Percentiles rank a stretch among this genome's conserved stretches.
Conservation (phyloP, 805 yeast genomes). For the Yarrowia sp. region DNA sequence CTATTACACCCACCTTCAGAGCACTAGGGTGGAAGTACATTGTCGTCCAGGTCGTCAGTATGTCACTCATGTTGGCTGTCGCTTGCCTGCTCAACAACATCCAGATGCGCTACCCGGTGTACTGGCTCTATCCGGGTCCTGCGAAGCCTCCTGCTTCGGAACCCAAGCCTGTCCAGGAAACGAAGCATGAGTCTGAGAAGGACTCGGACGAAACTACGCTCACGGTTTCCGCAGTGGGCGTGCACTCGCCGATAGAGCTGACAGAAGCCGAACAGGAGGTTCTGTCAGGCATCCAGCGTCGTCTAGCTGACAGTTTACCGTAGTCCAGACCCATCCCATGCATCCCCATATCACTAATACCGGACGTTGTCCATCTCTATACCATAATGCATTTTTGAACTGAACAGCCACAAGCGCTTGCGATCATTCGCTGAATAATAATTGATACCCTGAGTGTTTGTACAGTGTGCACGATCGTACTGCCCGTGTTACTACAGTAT, state of each 20-base stretch:
- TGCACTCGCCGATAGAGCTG: background rate
- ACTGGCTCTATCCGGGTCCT: constrained; percentile 54
- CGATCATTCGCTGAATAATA: too few species aligned
- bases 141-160: background rate
- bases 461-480: too few species aligned
- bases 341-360: background rate
- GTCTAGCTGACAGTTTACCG: background rate
- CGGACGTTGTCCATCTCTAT: too few species aligned
- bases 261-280: background rate
- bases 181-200: background rate
- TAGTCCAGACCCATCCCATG: too few species aligned
- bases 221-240: background rate
- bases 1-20: constrained; percentile 47
- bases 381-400: too few species aligned
- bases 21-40: constrained; percentile 65
- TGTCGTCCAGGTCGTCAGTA: constrained; percentile 52
- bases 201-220: background rate
- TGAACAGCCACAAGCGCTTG: too few species aligned
- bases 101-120: constrained; percentile 52
- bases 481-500: too few species aligned
- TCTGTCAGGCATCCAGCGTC: background rate
- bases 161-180: too few species aligned
- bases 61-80: constrained; percentile 48
- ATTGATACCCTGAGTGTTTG: too few species aligned
- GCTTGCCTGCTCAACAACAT: constrained; percentile 57